A percentile compares a stretch with the other conserved stretches of the same genome.
phyloP scores from a whole-genome alignment of 1,139 yeast genomes.

The Candida albicans region DNA sequence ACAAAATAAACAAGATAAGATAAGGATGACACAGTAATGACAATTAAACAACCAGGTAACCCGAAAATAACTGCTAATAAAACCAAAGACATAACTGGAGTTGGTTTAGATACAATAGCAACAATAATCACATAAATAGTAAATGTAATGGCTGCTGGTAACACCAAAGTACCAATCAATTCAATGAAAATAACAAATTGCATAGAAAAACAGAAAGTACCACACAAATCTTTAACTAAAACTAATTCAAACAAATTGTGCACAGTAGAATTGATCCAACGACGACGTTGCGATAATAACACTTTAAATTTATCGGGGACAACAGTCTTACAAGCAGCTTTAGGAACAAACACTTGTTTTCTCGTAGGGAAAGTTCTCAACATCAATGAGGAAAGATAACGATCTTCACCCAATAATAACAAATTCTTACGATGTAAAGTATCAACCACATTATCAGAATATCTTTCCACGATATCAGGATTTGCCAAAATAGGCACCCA shows the following conservation, averaged over 20 bases:
- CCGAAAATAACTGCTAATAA: constrained; percentile 84
- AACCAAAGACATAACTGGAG: constrained; percentile 78
- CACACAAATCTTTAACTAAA: constrained; percentile 87
- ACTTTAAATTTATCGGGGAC: constrained; percentile 85
- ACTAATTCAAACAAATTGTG: constrained; percentile 93
- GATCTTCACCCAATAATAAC: constrained; percentile 88
- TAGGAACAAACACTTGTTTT: constrained; percentile 89
- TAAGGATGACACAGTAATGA: constrained; percentile 81
- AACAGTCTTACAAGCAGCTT: constrained; percentile 92
- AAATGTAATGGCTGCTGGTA: constrained; percentile 89
- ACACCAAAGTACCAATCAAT: constrained; percentile 83
- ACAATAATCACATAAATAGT: constrained; percentile 78
- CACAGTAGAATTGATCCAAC: constrained; percentile 98
- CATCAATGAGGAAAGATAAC: constrained; percentile 87
- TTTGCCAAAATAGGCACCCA: constrained; percentile 97
- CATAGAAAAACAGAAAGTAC: constrained; percentile 97
- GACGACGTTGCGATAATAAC: constrained; percentile 89
- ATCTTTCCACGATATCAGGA: constrained; percentile 94
- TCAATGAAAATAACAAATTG: constrained; percentile 90
- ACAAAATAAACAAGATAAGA: constrained; percentile 81
- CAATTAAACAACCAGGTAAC: constrained; percentile 82
- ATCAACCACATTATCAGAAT: constrained; percentile 83
- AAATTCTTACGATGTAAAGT: constrained; percentile 90
- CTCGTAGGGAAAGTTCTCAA: constrained; percentile 90
- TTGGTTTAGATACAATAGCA: constrained; percentile 78